A percentile compares a stretch with the other conserved stretches of the same genome.
Evolutionary conservation across 805 yeast species (phyloP).

Genomic region (Saitoella complicata): DNA sequence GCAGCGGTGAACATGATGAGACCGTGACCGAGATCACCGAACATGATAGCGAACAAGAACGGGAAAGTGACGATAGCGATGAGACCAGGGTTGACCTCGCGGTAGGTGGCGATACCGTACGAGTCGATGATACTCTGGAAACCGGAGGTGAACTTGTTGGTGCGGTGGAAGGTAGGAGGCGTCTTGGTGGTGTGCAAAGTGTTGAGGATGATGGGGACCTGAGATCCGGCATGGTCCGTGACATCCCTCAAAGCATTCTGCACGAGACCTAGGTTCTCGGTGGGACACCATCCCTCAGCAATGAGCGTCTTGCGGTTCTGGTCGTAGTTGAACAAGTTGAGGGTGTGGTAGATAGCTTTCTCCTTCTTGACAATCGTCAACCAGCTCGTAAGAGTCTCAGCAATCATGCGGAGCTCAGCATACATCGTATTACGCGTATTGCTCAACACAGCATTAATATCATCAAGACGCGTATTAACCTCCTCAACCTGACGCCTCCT

Average conservation of each 20-base stretch:
- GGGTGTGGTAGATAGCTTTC: slow-evolving; percentile 60
- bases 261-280: slow-evolving; percentile 51
- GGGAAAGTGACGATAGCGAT: slow-evolving; percentile 94
- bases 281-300: slow-evolving; percentile 96
- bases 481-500: slow-evolving; percentile 23
- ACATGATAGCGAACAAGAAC: slow-evolving; percentile 97
- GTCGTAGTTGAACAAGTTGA: slow-evolving; percentile 69
- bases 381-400: slow-evolving; percentile 66
- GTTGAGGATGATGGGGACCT: slow-evolving; percentile 32
- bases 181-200: slow-evolving; percentile 59
- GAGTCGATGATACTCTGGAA: slow-evolving; percentile 92
- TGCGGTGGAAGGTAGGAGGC: slow-evolving; percentile 89
- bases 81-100: slow-evolving; percentile 90
- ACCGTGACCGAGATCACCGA: slow-evolving; percentile 97
- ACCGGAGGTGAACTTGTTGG: slow-evolving; percentile 87
- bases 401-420: slow-evolving; percentile 64
- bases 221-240: slow-evolving; percentile 33
- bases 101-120: slow-evolving; percentile 82
- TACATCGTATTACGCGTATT: slow-evolving; percentile 53
- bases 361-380: slow-evolving; percentile 54
- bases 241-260: slow-evolving; percentile 49
- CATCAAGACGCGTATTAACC: slow-evolving; percentile 34
- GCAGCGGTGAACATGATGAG: slow-evolving; percentile 66
- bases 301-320: slow-evolving; percentile 70
- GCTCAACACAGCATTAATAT: slow-evolving; percentile 42